A percentile compares a stretch with the other conserved stretches of the same genome.
Conservation (phyloP, 805 yeast genomes). For the Candida golubevii region DNA sequence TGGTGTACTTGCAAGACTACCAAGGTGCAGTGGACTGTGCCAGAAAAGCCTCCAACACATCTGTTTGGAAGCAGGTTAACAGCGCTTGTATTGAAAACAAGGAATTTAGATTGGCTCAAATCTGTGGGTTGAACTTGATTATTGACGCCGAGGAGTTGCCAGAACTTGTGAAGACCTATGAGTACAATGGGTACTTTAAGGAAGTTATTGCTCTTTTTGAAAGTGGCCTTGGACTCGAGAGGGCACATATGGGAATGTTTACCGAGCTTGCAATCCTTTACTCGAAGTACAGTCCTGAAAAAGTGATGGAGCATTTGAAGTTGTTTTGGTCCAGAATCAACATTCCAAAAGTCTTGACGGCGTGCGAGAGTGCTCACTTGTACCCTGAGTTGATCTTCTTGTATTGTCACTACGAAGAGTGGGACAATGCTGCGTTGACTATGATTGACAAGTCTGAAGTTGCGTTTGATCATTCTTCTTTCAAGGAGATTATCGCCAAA, state of each 20-base stretch:
- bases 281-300: constrained; percentile 84
- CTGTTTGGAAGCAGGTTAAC: constrained; percentile 97
- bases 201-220: constrained; percentile 91
- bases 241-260: constrained; percentile 99
- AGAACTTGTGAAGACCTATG: constrained; percentile 82
- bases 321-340: constrained; percentile 97
- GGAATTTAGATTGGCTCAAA: constrained; percentile 95
- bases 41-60: constrained; percentile 89
- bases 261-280: constrained; percentile 91
- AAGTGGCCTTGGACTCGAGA: constrained; percentile 91
- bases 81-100: constrained; percentile 92
- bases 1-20: constrained; percentile 86
- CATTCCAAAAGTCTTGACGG: constrained; percentile 93
- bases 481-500: constrained; percentile 91
- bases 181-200: constrained; percentile 83
- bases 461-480: constrained; percentile 89
- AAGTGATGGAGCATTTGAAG: constrained; percentile 93
- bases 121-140: constrained; percentile 95
- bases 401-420: constrained; percentile 97
- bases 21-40: constrained; percentile 99
- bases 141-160: constrained; percentile 97
- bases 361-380: constrained; percentile 88
- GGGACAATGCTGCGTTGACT: constrained; percentile 97
- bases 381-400: constrained; percentile 96
- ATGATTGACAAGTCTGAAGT: constrained; percentile 94